Percentiles rank a stretch among this genome's conserved stretches.
Evolutionary conservation across 2,329 filamentous ascomycete genomes (phyloP).

Genomic region (Aspergillus vadensis): DNA sequence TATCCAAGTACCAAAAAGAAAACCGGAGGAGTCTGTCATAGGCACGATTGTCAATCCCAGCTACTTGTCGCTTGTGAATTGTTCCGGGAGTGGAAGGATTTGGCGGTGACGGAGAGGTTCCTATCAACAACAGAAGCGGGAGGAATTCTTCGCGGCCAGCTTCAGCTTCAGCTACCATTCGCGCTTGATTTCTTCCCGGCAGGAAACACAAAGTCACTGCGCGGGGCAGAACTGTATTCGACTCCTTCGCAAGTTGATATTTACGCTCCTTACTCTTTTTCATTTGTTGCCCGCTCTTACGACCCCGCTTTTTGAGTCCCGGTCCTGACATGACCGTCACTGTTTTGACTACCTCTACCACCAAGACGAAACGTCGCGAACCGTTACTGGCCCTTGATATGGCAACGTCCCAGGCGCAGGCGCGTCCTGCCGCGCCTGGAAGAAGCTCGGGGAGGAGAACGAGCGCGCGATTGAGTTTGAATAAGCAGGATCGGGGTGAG

Average conservation of each 20-base stretch:
- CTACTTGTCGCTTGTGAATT: background rate
- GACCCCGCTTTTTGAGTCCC: slow-evolving; percentile 4
- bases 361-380: slow-evolving; percentile 41
- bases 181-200: background rate
- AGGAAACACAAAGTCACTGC: background rate
- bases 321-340: slow-evolving; percentile 42
- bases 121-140: background rate
- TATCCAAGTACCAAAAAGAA: background rate
- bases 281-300: background rate
- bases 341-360: slow-evolving; percentile 38
- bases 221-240: background rate
- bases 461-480: slow-evolving; percentile 42
- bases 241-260: background rate
- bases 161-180: background rate
- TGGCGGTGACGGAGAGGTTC: background rate
- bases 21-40: background rate
- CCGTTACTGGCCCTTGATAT: slow-evolving; percentile 41
- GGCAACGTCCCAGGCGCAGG: slow-evolving; percentile 42
- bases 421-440: slow-evolving; percentile 33
- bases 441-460: slow-evolving; percentile 26
- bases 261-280: background rate
- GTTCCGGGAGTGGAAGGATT: background rate
- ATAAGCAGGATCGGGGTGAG: slow-evolving; percentile 33
- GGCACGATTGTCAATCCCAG: background rate
- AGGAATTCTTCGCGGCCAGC: background rate